Conservation (phyloP, 176 grass and related monocot genomes). For the Zoysia pacifica region DNA sequence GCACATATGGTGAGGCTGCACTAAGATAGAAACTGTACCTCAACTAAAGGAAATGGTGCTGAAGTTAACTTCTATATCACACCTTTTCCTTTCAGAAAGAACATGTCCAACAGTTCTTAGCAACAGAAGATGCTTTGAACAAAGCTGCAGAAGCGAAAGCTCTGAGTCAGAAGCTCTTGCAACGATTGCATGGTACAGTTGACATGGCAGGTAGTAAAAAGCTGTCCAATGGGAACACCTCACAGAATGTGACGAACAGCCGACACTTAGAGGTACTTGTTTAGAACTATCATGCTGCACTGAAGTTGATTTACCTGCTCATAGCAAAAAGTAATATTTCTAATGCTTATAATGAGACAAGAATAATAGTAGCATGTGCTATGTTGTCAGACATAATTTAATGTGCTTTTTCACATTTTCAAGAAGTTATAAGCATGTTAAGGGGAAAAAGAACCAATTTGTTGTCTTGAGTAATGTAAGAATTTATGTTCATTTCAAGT, state of each 20-base stretch:
- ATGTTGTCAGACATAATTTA: conserved; percentile 19
- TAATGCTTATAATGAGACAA: conserved; percentile 28
- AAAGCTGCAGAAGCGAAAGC: conserved; percentile 97
- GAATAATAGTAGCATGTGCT: conserved; percentile 15
- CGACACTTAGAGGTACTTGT: conserved; percentile 73
- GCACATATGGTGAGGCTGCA: not conserved
- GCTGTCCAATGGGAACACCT: conserved; percentile 58
- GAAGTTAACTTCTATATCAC: conserved; percentile 35
- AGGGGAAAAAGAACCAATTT: not conserved
- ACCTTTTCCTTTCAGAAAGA: conserved; percentile 83
- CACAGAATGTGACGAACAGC: conserved; percentile 70
- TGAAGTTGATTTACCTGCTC: conserved; percentile 9
- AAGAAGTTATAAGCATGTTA: not conserved
- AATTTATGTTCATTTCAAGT: not conserved
- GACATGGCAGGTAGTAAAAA: conserved; percentile 53
- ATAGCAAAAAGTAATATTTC: not conserved
- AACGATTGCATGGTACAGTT: conserved; percentile 71
- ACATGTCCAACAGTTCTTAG: conserved; percentile 98
- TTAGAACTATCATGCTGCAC: conserved; percentile 10
- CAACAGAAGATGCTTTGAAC: conserved; percentile 97
- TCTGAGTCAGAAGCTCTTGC: conserved; percentile 86
- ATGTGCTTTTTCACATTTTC: not conserved
- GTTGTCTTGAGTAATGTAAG: not conserved
- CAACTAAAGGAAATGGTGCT: conserved; percentile 28
- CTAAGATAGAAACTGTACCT: not conserved